These are phyloP conservation scores for Skeletonema menzelii DNA, from an alignment of 108 stramenopile genomes.

Conservation along the genomic window DNA sequence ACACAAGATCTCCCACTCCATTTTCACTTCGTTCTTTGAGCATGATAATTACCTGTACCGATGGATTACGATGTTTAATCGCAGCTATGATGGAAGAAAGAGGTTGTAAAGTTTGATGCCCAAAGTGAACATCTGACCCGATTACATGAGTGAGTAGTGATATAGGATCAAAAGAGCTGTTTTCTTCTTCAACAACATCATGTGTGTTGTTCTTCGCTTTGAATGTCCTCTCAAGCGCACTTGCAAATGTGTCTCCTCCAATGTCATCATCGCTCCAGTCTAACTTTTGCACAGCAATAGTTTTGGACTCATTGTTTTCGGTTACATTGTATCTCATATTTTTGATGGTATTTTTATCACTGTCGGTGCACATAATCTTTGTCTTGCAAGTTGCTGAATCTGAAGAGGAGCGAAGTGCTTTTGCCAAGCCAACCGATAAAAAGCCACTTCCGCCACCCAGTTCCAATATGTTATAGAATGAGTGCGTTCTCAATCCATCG, in stretches of 20 bases:
- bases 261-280: not conserved
- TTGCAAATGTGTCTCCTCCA: not conserved
- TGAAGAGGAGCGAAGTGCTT: not conserved
- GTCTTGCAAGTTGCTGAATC: not conserved
- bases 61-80: conserved; percentile 1
- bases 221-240: not conserved
- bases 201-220: not conserved
- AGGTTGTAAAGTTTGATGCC: not conserved
- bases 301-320: not conserved
- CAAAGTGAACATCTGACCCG: not conserved
- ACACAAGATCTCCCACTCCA: not conserved
- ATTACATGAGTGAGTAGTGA: not conserved
- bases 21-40: conserved; percentile 1
- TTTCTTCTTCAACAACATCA: not conserved
- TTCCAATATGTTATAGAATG: not conserved
- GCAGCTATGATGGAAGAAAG: not conserved
- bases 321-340: not conserved
- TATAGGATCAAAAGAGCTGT: not conserved
- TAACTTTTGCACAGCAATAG: not conserved
- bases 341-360: not conserved
- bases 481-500: not conserved
- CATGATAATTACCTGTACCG: not conserved
- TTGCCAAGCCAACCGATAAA: not conserved
- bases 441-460: not conserved
- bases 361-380: not conserved